Evolutionary conservation across 768 basidiomycete species (phyloP), one percentile per base, ranked within the genome.

Genomic region (Amanita jacksonii): DNA sequence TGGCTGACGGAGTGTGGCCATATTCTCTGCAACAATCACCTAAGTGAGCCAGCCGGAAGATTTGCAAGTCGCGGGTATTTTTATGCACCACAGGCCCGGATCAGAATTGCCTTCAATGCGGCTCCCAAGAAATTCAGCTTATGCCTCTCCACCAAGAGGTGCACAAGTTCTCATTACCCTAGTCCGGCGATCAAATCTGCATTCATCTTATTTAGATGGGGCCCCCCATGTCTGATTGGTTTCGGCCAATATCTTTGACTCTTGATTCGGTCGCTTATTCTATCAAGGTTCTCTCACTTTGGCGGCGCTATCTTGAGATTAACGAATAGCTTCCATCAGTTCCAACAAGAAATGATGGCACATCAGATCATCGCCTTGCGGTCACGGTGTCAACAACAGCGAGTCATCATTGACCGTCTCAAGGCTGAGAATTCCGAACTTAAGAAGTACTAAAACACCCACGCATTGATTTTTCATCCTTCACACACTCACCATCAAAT

Each of bases 1-100:
- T 91, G 88, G 88, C 67, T 89, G 48, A 88, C 88, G 1, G 85
- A 89, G 58, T 91, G 88, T 52, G 85, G 85, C 0, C 88, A 91
- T 67, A 73, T 90, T 45, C 52, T 90, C 20, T 91, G 88, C 69
- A 90, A 91, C 55, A 71, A 74, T 30, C 88, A 91, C 62, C 77
- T 91, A 57, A 85, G 88, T 90, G 56, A 46, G 64, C 63, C n/a
- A 25, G 18, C 7, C 19, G 20, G 20, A 9, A 13, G 32, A 28
- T 35, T 18, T 10, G 10, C 16, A 20, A 24, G 41, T 44, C 16
- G 27, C n/a, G 12, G 44, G 9, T 19, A 18, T 42, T 39, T 28
- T 43, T 42, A n/a, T 12, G 24, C 20, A 34, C 37, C 25, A 28
- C 42, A 90, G 87, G 74, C 59, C 62, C 76, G 8, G 74, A 89